These are phyloP conservation scores for Scheffersomyces insectosa DNA, from an alignment of 1,139 yeast genomes.

Conservation along the genomic window DNA sequence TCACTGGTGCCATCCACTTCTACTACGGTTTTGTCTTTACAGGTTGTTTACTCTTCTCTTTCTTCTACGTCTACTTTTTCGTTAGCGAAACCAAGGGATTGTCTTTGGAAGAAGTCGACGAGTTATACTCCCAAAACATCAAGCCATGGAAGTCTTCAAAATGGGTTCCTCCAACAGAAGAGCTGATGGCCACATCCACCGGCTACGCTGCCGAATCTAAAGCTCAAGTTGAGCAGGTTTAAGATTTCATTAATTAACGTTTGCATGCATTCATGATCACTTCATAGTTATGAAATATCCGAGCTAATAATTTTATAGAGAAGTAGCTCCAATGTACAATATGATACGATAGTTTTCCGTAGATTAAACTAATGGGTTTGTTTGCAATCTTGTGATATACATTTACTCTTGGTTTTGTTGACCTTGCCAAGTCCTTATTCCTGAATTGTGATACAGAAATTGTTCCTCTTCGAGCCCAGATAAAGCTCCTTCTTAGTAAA, in stretches of 20 bases:
- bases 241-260: slow-evolving; percentile 3
- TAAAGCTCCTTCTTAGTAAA: slow-evolving; percentile 49
- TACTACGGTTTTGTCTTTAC: slow-evolving; percentile 28
- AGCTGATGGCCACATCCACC: slow-evolving; percentile 25
- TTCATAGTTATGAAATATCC: background rate
- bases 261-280: background rate
- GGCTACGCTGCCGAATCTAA: slow-evolving; percentile 19
- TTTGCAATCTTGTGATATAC: too few species aligned
- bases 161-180: slow-evolving; percentile 47
- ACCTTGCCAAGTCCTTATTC: background rate
- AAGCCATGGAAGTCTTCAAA: slow-evolving; percentile 49
- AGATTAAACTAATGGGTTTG: too few species aligned
- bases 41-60: slow-evolving; percentile 24
- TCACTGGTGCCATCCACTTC: slow-evolving; percentile 32
- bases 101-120: slow-evolving; percentile 67
- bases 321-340: background rate
- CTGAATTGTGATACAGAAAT: slow-evolving; percentile 51
- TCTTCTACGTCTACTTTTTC: slow-evolving; percentile 54
- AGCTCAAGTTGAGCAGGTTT: slow-evolving; percentile 18
- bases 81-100: slow-evolving; percentile 70
- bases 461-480: slow-evolving; percentile 59
- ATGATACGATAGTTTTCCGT: background rate
- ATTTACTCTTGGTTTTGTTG: too few species aligned
- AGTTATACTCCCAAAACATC: slow-evolving; percentile 51
- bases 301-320: background rate